A percentile compares a stretch with the other conserved stretches of the same genome.
Conservation (phyloP, 805 yeast species). For the Cyberlindnera suaveolens region DNA sequence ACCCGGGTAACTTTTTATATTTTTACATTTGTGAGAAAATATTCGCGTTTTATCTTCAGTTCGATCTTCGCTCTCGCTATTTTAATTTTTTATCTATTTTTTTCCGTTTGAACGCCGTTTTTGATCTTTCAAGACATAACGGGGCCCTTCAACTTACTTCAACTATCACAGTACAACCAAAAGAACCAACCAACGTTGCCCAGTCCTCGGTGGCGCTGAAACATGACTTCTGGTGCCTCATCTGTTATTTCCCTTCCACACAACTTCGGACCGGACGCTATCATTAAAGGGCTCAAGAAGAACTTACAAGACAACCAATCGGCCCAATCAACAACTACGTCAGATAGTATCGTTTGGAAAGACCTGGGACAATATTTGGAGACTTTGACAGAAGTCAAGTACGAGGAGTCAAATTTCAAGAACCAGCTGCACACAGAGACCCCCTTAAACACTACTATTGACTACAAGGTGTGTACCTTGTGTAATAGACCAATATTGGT, state of each 20-base stretch:
- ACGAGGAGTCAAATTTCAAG: conserved; percentile 12
- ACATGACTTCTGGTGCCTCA: conserved; percentile 21
- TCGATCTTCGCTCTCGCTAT: background rate
- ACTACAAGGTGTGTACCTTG: conserved; percentile 40
- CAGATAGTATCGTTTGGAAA: conserved; percentile 24
- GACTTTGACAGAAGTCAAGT: conserved; percentile 13
- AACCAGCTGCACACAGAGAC: conserved; percentile 18
- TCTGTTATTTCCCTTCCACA: conserved; percentile 12
- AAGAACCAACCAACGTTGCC: no score
- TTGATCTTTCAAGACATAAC: no score
- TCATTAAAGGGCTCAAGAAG: conserved; percentile 20
- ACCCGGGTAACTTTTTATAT: background rate
- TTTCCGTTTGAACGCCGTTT: no score
- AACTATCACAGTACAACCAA: no score
- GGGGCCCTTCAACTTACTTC: no score
- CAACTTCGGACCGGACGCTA: conserved; percentile 22
- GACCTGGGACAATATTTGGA: conserved; percentile 28
- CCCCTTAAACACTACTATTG: conserved; percentile 34
- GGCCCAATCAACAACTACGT: background rate
- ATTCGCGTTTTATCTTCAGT: background rate
- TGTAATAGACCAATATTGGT: conserved; percentile 42
- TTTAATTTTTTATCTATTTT: no score
- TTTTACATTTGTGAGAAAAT: background rate
- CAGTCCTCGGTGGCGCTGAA: background rate
- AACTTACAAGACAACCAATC: background rate